Conservation (phyloP, 2,329 filamentous ascomycete genomes). For the Colletotrichum tofieldiae region DNA sequence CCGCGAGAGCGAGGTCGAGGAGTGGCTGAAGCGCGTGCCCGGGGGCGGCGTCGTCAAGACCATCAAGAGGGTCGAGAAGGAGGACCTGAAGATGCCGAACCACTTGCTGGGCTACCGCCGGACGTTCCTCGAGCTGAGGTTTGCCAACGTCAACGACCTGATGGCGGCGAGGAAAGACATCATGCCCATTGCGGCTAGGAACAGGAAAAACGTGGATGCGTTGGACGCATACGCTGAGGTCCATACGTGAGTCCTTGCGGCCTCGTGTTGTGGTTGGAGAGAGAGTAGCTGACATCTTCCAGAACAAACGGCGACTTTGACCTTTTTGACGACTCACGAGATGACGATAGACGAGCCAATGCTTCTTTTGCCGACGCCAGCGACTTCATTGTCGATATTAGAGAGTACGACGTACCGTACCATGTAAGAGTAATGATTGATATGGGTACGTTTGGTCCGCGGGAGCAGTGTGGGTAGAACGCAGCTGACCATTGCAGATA, state of each 20-base stretch:
- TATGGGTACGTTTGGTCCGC: conserved; percentile 70
- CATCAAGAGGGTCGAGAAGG: conserved; percentile 86
- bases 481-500: conserved; percentile 73
- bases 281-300: conserved; percentile 44
- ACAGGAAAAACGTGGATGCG: conserved; percentile 94
- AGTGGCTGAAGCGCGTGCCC: conserved; percentile 87
- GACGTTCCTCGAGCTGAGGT: conserved; percentile 89
- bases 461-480: neutral
- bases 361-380: conserved; percentile 87
- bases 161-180: conserved; percentile 88
- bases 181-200: conserved; percentile 93
- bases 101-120: conserved; percentile 92
- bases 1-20: conserved; percentile 93
- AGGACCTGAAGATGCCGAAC: conserved; percentile 95
- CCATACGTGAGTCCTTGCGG: conserved; percentile 75
- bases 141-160: conserved; percentile 89
- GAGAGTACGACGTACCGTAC: conserved; percentile 99
- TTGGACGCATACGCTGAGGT: conserved; percentile 99
- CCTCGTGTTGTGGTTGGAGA: too few relatives aligned
- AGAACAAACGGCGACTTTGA: conserved; percentile 89
- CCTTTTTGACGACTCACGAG: conserved; percentile 91
- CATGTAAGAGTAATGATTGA: conserved; percentile 99
- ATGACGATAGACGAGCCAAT: conserved; percentile 85
- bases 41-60: conserved; percentile 87
- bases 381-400: conserved; percentile 98